Evolutionary conservation across 345 rosid genomes (phyloP), one percentile per base, ranked within the genome.

Genomic region (Eucalyptus tenuipes): DNA sequence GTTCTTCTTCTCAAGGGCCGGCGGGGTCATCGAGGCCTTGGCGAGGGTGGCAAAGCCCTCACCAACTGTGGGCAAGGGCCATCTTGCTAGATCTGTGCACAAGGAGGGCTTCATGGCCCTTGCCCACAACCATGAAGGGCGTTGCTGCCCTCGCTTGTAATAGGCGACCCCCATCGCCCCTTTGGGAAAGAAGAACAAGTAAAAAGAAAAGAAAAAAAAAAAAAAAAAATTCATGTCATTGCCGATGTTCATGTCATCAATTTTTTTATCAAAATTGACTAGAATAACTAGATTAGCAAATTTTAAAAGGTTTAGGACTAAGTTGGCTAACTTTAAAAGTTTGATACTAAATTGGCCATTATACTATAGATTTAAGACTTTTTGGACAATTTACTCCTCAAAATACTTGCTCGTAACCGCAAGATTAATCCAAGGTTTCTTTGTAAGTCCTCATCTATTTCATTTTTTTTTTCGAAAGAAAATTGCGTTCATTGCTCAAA

Each of bases 11-110:
- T 2, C 24, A 16, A 31, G 12, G 42, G 13, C 4, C 0, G 2
- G 1, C 1, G 2, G 4, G 44, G 25, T 68, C 25, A 33, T 5
- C 2, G 0, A 14, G 44, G 80, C 80, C 80, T 17, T 9, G 4
- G 7, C 4, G 0, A 33, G 44, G 44, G 80, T 40, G 10, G 22
- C 80, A 8, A 8, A 5, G 27, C 27, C 27, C 45, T 18, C 27
- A 6, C 14, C 15, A 13, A 27, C 33, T 7, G 0, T 0, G 16
- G 7, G 31, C 31, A 12, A 61, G 29, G 61, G 61, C 61, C 31
- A 29, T 13, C 45, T 37, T 3, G 45, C 45, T 3, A 18, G 1
- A 71, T 37, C 2, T 20, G 3, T 64, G 75, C 2, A 0, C 10
- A 14, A n/a, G 4, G 5, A 64, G 40, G 75, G 75, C 75, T 14